These are phyloP conservation scores for Amniculicola lignicola DNA, from an alignment of 495 filamentous ascomycete species.

Conservation along the genomic window DNA sequence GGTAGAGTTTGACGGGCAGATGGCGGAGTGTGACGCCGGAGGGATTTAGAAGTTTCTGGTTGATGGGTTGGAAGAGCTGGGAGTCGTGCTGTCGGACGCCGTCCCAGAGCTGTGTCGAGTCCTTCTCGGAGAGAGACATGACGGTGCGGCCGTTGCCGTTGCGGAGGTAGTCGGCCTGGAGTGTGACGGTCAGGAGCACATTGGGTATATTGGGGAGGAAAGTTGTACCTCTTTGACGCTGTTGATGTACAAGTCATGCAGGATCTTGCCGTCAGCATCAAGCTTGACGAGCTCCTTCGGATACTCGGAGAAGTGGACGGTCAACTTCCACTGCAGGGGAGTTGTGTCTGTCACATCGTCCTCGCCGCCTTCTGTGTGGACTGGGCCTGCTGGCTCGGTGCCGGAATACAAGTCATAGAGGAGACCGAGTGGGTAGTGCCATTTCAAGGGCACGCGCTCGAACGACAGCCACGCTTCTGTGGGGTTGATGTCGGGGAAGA, in stretches of 20 bases:
- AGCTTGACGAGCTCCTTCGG: constrained; percentile 65
- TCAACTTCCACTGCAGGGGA: constrained; percentile 70
- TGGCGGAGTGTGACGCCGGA: constrained; percentile 68
- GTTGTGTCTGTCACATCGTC: constrained; percentile 36
- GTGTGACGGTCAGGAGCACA: neutral
- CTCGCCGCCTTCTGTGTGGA: neutral
- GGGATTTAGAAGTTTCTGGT: constrained; percentile 73
- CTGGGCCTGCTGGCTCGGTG: constrained; percentile 50
- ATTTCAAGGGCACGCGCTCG: constrained; percentile 76
- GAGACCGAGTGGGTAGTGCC: constrained; percentile 83
- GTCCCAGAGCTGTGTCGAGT: constrained; percentile 84
- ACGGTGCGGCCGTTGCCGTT: constrained; percentile 89
- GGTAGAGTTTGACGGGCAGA: constrained; percentile 82
- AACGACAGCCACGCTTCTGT: constrained; percentile 70
- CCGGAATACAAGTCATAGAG: constrained; percentile 84
- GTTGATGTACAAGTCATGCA: constrained; percentile 87
- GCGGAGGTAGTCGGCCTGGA: constrained; percentile 78
- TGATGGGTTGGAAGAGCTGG: constrained; percentile 66
- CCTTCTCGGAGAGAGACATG: constrained; percentile 85
- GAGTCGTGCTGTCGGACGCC: constrained; percentile 78
- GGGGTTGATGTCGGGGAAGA: constrained; percentile 55
- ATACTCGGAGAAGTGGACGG: constrained; percentile 71
- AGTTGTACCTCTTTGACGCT: constrained; percentile 83
- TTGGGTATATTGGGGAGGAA: too few relatives aligned
- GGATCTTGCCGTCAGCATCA: constrained; percentile 57